Base-by-base conservation (phyloP, 257 asterid species). In the Fraxinus americana region DNA sequence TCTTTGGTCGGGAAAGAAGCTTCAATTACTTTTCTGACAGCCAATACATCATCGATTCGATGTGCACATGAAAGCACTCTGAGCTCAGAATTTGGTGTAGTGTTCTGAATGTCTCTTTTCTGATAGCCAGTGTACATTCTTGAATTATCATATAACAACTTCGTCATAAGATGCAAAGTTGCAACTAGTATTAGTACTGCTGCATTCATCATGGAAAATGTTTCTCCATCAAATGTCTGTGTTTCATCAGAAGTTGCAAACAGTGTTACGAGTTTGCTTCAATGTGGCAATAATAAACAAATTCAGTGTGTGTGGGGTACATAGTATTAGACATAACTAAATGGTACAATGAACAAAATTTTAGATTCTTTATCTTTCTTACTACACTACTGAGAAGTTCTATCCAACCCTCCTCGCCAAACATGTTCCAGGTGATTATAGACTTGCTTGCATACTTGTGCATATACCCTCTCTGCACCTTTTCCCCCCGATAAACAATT, bases 71-170 rank as follows among this genome's bases (percentile, higher is more conserved):
- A 25, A 1, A 92, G 91, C 5, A 91, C 48, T 6, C 93, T 88
- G 0, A 92, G 89, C 87, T 92, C 96, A 0, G 90, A 84, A 83
- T 78, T 85, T 4, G 48, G 3, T 6, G 90, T 32, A n/a, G 88
- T 81, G 70, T 89, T 87, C 63, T 89, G 93, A 38, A 92, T 76
- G 83, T 91, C 91, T 76, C 97, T 77, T 79, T 89, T 92, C 76
- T 90, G 92, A 38, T 92, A 92, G 29, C 97, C 97, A 1, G 93
- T 66, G 41, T 92, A 92, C 73, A 82, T 78, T 57, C 85, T 82
- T 12, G 97, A 88, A 35, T 80, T 65, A 63, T 91, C 96, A 11
- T 91, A 86, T 2, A 91, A 29, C 0, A 80, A 78, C 75, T 86
- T 89, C 70, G 89, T 90, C 0, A 80, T 32, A 23, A 83, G 45